Evolutionary conservation across 495 filamentous ascomycete genomes (phyloP).

Genomic region (Aspergillus sparsus): DNA sequence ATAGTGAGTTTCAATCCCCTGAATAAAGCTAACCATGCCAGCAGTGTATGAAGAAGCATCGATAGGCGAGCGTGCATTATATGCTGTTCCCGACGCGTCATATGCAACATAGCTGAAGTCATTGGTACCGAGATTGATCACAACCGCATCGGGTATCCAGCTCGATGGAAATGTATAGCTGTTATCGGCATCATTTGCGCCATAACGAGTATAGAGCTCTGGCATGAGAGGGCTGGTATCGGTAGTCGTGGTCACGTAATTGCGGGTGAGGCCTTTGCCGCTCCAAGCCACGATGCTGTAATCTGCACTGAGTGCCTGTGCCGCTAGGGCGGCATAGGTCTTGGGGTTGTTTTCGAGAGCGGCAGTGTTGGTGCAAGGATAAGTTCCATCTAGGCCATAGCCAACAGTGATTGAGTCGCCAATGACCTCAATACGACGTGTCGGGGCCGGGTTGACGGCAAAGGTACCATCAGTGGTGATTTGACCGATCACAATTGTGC

Average conservation of each 20-base stretch:
- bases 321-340: slow-evolving; percentile 1
- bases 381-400: slow-evolving; percentile 3
- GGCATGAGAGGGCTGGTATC: neutral
- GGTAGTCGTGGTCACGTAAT: neutral
- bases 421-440: neutral
- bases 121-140: slow-evolving; percentile 1
- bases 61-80: neutral
- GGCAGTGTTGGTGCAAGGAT: slow-evolving; percentile 2
- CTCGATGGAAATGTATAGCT: neutral
- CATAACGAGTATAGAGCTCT: neutral
- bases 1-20: neutral
- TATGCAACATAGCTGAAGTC: neutral
- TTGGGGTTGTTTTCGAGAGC: slow-evolving; percentile 1
- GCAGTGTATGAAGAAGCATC: neutral
- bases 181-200: neutral
- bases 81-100: neutral
- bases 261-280: neutral
- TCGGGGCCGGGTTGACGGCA: neutral
- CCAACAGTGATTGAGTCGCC: slow-evolving; percentile 4
- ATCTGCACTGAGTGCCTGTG: neutral
- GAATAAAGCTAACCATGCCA: neutral
- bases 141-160: neutral
- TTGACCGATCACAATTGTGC: neutral
- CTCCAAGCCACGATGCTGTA: slow-evolving; percentile 4
- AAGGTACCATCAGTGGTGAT: neutral